These are phyloP conservation scores for Fonsecaea monophora DNA, from an alignment of 2,329 filamentous ascomycete species.

Conservation along the genomic window DNA sequence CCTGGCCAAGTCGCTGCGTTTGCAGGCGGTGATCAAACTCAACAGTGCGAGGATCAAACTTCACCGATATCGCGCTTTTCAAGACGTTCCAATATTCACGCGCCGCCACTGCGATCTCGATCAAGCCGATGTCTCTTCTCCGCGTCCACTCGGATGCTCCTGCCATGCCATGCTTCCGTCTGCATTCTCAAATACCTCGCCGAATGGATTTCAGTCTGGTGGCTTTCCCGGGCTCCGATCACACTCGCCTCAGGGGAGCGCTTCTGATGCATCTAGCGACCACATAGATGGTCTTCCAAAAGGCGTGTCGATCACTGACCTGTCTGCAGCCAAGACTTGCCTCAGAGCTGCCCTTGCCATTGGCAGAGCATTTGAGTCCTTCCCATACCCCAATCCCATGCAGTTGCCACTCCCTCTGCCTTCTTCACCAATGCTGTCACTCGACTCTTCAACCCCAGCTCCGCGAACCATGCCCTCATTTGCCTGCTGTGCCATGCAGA, in stretches of 20 bases:
- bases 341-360: slow-evolving; percentile 21
- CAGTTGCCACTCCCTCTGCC: slow-evolving; percentile 5
- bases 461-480: slow-evolving; percentile 25
- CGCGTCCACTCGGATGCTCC: slow-evolving; percentile 7
- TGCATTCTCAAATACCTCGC: slow-evolving; percentile 13
- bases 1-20: slow-evolving; percentile 18
- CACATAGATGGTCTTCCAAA: neutral
- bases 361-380: slow-evolving; percentile 18
- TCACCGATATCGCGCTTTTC: slow-evolving; percentile 25
- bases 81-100: slow-evolving; percentile 20
- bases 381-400: slow-evolving; percentile 24
- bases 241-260: neutral
- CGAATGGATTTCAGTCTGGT: slow-evolving; percentile 1
- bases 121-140: neutral
- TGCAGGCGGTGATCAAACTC: slow-evolving; percentile 24
- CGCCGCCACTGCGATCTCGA: slow-evolving; percentile 23
- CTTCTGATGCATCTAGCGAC: slow-evolving; percentile 10
- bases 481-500: slow-evolving; percentile 28
- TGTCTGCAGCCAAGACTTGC: slow-evolving; percentile 14
- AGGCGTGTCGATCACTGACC: slow-evolving; percentile 13
- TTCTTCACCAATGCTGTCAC: slow-evolving; percentile 11
- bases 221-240: slow-evolving; percentile 1
- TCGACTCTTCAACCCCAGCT: slow-evolving; percentile 1
- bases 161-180: slow-evolving; percentile 10
- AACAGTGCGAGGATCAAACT: slow-evolving; percentile 28